phyloP scores from a whole-genome alignment of 192 early-diverging fungal species.

The Rhizophlyctis rosea region DNA sequence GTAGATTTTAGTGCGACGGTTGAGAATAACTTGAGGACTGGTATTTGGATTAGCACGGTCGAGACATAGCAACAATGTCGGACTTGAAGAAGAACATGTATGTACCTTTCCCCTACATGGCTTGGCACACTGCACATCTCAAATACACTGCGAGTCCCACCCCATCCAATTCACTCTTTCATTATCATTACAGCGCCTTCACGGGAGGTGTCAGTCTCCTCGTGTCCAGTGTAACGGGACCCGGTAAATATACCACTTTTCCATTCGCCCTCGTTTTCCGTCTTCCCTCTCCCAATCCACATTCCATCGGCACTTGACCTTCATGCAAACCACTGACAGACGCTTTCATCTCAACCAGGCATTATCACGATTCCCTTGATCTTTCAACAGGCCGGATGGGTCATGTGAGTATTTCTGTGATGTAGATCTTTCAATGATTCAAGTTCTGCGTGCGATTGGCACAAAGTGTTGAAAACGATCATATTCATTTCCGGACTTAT shows the following conservation, averaged over 20 bases:
- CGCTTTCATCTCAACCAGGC: no score
- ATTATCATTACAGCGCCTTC: slow-evolving; percentile 31
- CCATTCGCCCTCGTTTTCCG: neutral
- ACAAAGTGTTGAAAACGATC: neutral
- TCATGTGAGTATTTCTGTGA: slow-evolving; percentile 34
- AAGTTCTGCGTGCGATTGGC: neutral
- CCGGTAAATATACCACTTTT: slow-evolving; percentile 26
- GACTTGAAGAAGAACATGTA: neutral
- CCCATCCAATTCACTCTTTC: neutral
- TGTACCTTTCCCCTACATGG: no score
- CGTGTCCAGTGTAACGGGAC: slow-evolving; percentile 45
- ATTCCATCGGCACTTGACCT: neutral
- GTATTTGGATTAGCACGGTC: no score
- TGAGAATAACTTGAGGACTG: no score
- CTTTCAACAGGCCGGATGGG: slow-evolving; percentile 56
- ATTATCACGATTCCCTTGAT: slow-evolving; percentile 49
- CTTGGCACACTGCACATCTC: neutral
- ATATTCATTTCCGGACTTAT: neutral
- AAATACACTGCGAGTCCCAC: neutral
- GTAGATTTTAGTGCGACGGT: no score
- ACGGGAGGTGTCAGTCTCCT: slow-evolving; percentile 45
- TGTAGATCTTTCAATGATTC: neutral
- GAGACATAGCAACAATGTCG: neutral
- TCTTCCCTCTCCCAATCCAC: neutral
- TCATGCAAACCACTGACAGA: no score